Percentiles rank a stretch among this genome's conserved stretches.
Conservation (phyloP, 2,329 filamentous ascomycete species). For the Fusarium multiceps region DNA sequence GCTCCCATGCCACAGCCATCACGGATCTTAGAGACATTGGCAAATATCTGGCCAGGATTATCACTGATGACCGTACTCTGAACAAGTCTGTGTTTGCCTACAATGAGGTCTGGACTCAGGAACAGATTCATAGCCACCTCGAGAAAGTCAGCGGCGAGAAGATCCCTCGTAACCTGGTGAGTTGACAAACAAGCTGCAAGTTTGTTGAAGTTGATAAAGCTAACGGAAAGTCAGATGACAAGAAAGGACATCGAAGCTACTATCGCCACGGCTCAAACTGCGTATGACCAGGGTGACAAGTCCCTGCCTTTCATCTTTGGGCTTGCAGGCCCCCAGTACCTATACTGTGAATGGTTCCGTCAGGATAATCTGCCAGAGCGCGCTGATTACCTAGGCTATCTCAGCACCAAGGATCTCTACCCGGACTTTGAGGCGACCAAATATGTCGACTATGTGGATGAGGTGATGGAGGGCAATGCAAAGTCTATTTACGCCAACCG, state of each 20-base stretch:
- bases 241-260: constrained; percentile 12
- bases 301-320: background rate
- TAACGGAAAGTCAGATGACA: constrained; percentile 13
- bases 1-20: constrained; percentile 56
- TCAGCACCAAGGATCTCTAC: constrained; percentile 30
- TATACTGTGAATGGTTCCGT: constrained; percentile 33
- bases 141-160: constrained; percentile 63
- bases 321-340: constrained; percentile 21
- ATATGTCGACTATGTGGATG: constrained; percentile 29
- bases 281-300: constrained; percentile 12
- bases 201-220: background rate
- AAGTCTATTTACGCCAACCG: constrained; percentile 16
- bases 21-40: constrained; percentile 66
- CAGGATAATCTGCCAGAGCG: constrained; percentile 30
- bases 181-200: background rate
- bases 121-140: constrained; percentile 58
- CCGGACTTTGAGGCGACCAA: constrained; percentile 23
- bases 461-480: constrained; percentile 22
- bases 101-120: constrained; percentile 58
- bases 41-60: constrained; percentile 61
- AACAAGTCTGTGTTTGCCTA: constrained; percentile 64
- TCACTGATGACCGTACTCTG: constrained; percentile 63
- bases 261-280: constrained; percentile 5
- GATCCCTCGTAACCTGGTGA: constrained; percentile 45
- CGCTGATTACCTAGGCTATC: constrained; percentile 28